Evolutionary conservation across 2,329 filamentous ascomycete genomes (phyloP).

Genomic region (Acrodontium crateriforme): DNA sequence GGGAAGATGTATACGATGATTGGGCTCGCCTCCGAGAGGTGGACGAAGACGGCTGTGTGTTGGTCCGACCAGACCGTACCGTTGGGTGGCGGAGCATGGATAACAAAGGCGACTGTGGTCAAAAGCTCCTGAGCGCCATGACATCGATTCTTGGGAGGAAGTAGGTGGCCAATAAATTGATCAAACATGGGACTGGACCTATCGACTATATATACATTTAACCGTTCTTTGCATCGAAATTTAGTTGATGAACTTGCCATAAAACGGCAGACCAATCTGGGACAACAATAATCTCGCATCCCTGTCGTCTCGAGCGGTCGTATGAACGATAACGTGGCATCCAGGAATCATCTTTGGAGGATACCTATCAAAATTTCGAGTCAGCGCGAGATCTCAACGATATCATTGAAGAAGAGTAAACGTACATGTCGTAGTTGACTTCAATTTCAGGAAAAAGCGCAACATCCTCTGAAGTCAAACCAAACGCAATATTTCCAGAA

Average conservation of each 20-base stretch:
- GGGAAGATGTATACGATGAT: constrained; percentile 48
- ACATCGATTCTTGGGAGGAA: too few relatives aligned
- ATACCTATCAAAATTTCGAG: constrained; percentile 31
- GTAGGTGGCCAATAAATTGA: too few relatives aligned
- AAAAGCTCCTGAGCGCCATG: too few relatives aligned
- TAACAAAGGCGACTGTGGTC: too few relatives aligned
- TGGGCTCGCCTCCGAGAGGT: constrained; percentile 43
- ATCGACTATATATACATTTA: neutral
- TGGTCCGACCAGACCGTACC: constrained; percentile 46
- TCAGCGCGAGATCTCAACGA: neutral
- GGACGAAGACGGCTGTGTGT: constrained; percentile 43
- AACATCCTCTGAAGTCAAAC: constrained; percentile 61
- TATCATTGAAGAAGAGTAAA: constrained; percentile 11
- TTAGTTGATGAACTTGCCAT: constrained; percentile 54
- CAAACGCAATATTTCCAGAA: constrained; percentile 75
- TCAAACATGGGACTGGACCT: too few relatives aligned
- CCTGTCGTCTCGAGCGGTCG: constrained; percentile 69
- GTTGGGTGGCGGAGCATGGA: constrained; percentile 38
- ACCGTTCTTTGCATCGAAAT: neutral
- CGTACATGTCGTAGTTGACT: constrained; percentile 81
- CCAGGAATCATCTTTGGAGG: constrained; percentile 68
- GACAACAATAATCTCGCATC: constrained; percentile 67
- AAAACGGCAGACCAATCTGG: constrained; percentile 65
- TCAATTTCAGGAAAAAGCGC: constrained; percentile 87
- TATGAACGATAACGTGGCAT: constrained; percentile 71